phyloP scores from a whole-genome alignment of 2,329 filamentous ascomycete species.

The Teratosphaeria pseudoeucalypti region DNA sequence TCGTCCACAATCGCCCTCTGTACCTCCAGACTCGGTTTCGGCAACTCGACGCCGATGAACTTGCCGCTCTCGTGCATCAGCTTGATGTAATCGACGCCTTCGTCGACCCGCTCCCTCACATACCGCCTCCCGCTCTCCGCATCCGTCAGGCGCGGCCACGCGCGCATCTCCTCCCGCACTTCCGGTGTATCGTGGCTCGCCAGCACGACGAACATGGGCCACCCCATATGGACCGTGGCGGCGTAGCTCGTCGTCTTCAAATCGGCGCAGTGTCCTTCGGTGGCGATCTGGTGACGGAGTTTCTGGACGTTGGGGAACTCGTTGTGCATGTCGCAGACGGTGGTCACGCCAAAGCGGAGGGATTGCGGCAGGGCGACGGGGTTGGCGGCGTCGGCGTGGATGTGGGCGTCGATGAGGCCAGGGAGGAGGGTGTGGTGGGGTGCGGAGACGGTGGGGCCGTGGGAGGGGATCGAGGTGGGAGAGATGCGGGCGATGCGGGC shows the following conservation, averaged over 20 bases:
- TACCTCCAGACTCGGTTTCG: constrained; percentile 33
- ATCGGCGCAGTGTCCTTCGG: constrained; percentile 32
- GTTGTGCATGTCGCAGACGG: constrained; percentile 42
- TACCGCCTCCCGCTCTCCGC: constrained; percentile 33
- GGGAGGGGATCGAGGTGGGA: constrained; percentile 5
- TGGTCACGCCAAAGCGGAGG: constrained; percentile 42
- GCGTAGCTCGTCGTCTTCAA: constrained; percentile 40
- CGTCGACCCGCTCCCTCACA: constrained; percentile 29
- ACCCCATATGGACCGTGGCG: constrained; percentile 43
- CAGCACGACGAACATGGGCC: constrained; percentile 37
- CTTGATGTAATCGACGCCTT: constrained; percentile 41
- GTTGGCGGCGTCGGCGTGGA: constrained; percentile 36
- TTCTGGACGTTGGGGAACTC: constrained; percentile 25
- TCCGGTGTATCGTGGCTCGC: constrained; percentile 27
- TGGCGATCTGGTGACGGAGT: constrained; percentile 18
- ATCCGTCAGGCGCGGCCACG: constrained; percentile 38
- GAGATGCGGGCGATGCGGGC: constrained; percentile 30
- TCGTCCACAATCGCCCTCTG: constrained; percentile 36
- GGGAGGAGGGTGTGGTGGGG: constrained; percentile 40
- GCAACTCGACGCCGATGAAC: constrained; percentile 28
- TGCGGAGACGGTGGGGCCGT: constrained; percentile 29
- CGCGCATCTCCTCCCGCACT: constrained; percentile 27
- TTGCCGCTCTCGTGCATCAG: constrained; percentile 41
- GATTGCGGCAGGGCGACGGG: constrained; percentile 32
- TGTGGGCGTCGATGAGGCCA: constrained; percentile 42